Evolutionary conservation across 345 rosid genomes (phyloP).

Genomic region (Eucalyptus sideroxylon): DNA sequence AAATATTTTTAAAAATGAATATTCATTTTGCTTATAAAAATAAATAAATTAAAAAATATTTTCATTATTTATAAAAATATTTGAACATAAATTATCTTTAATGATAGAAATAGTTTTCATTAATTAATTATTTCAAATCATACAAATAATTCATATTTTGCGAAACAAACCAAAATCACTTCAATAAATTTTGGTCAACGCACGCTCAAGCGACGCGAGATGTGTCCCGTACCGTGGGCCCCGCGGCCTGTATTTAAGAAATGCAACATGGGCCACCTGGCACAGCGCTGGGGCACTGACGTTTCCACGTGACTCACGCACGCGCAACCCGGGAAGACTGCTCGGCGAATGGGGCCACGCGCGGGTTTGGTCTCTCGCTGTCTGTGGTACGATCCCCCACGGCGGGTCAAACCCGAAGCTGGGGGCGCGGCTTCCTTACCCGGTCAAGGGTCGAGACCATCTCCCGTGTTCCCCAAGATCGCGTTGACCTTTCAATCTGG

Average conservation of each 20-base stretch:
- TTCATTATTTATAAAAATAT: too few relatives aligned
- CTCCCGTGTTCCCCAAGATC: not conserved
- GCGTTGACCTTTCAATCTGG: not conserved
- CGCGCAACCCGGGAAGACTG: not conserved
- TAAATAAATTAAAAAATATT: not conserved
- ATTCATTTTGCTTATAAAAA: not conserved
- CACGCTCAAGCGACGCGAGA: not conserved
- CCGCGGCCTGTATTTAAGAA: not conserved
- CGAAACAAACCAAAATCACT: not conserved
- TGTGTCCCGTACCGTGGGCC: not conserved
- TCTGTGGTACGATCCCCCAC: not conserved
- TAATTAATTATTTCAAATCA: not conserved
- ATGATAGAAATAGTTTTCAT: accelerated
- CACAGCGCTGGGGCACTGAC: not conserved
- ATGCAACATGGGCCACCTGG: not conserved
- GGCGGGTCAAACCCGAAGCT: not conserved
- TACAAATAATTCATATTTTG: not conserved
- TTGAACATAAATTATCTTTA: not conserved
- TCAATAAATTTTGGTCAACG: not conserved
- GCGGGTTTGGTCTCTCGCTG: not conserved
- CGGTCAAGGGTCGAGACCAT: not conserved
- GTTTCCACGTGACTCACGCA: not conserved
- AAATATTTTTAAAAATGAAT: accelerated
- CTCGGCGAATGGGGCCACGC: not conserved
- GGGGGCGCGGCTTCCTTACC: not conserved